Percentiles rank a stretch among this genome's conserved stretches.
These are phyloP conservation scores for Debaryomycetaceae sp. DNA, from an alignment of 1,139 yeast species.

Conservation along the genomic window DNA sequence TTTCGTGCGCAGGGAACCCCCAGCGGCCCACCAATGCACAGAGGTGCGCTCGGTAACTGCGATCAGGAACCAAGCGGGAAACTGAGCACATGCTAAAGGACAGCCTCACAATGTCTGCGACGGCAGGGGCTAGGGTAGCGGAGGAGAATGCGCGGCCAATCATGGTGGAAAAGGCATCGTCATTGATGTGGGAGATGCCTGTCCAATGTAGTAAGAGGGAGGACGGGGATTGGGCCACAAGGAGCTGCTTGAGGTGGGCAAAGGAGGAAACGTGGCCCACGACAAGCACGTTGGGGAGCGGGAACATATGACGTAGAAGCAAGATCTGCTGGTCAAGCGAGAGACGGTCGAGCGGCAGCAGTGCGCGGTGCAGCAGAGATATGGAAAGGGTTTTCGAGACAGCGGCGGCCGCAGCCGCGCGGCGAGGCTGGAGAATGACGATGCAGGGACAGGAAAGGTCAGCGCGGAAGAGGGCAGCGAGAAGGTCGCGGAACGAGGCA, in stretches of 20 bases:
- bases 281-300: neutral
- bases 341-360: neutral
- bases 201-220: neutral
- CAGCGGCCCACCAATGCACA: conserved; percentile 32
- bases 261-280: neutral
- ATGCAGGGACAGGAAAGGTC: neutral
- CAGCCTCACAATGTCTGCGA: neutral
- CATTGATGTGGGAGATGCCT: neutral
- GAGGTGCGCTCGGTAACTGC: conserved; percentile 9
- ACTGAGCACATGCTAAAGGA: no score
- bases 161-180: neutral
- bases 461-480: neutral
- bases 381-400: neutral
- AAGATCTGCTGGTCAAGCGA: neutral
- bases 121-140: neutral
- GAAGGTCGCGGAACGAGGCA: neutral
- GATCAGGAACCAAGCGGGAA: no score
- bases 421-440: neutral
- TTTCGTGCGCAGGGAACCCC: conserved; percentile 62
- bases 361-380: neutral
- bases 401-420: neutral
- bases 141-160: neutral
- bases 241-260: neutral
- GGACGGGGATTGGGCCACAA: neutral
- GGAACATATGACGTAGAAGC: neutral